These are phyloP conservation scores for Camellia lanceoleosa DNA, from an alignment of 148 eudicot genomes.

Conservation along the genomic window DNA sequence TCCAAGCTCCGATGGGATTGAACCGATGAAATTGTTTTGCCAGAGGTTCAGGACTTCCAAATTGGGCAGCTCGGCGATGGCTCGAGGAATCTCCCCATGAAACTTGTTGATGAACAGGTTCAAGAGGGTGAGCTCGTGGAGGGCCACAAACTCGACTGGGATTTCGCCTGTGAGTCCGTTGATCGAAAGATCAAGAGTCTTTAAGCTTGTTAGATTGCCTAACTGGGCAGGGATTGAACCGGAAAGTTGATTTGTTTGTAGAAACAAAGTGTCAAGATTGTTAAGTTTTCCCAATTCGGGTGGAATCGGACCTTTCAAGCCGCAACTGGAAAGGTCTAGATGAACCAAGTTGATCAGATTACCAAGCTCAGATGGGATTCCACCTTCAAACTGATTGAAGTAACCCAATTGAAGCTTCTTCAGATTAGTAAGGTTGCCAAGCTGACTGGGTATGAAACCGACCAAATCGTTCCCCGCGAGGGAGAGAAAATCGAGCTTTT, in stretches of 20 bases:
- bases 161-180: conserved; percentile 45
- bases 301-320: conserved; percentile 44
- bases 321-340: conserved; percentile 53
- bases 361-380: conserved; percentile 46
- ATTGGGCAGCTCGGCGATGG: conserved; percentile 39
- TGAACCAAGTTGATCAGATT: conserved; percentile 36
- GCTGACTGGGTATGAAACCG: conserved; percentile 37
- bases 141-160: conserved; percentile 35
- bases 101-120: conserved; percentile 53
- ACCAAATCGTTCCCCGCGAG: conserved; percentile 46
- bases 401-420: conserved; percentile 47
- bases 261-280: conserved; percentile 44
- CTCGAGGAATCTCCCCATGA: conserved; percentile 44
- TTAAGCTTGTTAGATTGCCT: conserved; percentile 29
- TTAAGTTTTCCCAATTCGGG: conserved; percentile 40
- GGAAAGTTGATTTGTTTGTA: conserved; percentile 44
- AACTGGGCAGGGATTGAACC: conserved; percentile 41
- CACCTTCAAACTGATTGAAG: conserved; percentile 52
- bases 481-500: conserved; percentile 34
- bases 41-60: conserved; percentile 46
- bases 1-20: conserved; percentile 31
- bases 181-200: conserved; percentile 43
- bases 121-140: conserved; percentile 35
- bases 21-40: conserved; percentile 53
- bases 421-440: conserved; percentile 41